Base-by-base conservation (phyloP, 371 early-diverging fungal species). In the Apophysomyces ossiformis region DNA sequence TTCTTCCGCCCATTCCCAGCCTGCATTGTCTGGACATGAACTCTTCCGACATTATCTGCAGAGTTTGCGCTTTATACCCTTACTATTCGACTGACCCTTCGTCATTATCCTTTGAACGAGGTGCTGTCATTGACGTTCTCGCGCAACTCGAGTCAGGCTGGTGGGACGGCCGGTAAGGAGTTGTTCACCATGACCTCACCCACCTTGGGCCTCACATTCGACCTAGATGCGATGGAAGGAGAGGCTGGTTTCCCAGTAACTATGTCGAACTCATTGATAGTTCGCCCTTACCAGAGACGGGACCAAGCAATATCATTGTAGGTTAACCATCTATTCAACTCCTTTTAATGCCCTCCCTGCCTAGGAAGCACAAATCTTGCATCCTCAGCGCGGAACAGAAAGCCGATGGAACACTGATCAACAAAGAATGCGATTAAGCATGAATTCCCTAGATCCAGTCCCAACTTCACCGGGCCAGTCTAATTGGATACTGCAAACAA, bases 241-340 rank as follows among this genome's bases (percentile, higher is more conserved):
- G 88, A 68, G 96, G 95, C 36, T 95, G 95, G 95, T 95, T 96
- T 76, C 97, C 95, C 5, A 90, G 92, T 37, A 93, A 93, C 71
- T 93, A 90, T 74, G 93, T 95, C 8, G 80, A 88, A 72, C 60
- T 76, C 45, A 64, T 85, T 21, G 68, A 81, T 2, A 58, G 7
- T 18, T 7, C 13, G 16, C 16, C 47, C 16, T 47, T 47, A 16
- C 57, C 36, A 47, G 43, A 57, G n/a, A 65, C 62, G 43, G 69
- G 75, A 82, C 64, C 41, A 43, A 67, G 35, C 15, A 65, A 18
- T 8, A 18, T 59, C n/a, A 47, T n/a, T 80, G 75, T 57, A 67
- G 68, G 63, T 80, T 80, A 58, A 89, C 89, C 21, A 90, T 92
- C 90, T 91, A 92, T 71, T 90, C 93, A 7, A 85, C 87, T 43